Evolutionary conservation across 768 basidiomycete species (phyloP).

Genomic region (Boletus eberwhitei): DNA sequence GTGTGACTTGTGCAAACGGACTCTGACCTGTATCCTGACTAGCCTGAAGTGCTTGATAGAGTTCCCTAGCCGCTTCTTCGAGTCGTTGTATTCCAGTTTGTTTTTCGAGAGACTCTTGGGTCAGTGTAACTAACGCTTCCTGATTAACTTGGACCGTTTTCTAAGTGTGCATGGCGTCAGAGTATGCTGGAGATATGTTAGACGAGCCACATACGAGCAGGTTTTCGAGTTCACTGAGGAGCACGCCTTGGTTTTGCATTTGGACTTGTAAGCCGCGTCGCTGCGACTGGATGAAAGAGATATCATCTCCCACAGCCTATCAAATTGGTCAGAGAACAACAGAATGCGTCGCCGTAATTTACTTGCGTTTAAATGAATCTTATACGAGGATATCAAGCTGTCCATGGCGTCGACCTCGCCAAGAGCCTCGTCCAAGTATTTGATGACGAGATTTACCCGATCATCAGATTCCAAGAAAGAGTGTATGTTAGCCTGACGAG

Average conservation of each 20-base stretch:
- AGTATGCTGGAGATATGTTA: background rate
- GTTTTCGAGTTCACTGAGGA: slow-evolving; percentile 83
- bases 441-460: slow-evolving; percentile 78
- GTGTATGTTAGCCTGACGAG: slow-evolving; percentile 79
- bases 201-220: slow-evolving; percentile 56
- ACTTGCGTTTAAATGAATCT: slow-evolving; percentile 91
- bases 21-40: slow-evolving; percentile 77
- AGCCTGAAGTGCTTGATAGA: slow-evolving; percentile 95
- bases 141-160: slow-evolving; percentile 93
- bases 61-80: slow-evolving; percentile 77
- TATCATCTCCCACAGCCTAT: slow-evolving; percentile 93
- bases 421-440: slow-evolving; percentile 86
- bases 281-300: slow-evolving; percentile 92
- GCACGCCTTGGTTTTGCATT: slow-evolving; percentile 87
- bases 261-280: slow-evolving; percentile 97
- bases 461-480: slow-evolving; percentile 97
- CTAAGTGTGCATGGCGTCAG: slow-evolving; percentile 37
- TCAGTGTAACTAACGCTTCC: slow-evolving; percentile 68
- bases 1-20: background rate
- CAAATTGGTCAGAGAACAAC: slow-evolving; percentile 18
- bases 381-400: slow-evolving; percentile 85
- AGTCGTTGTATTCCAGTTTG: slow-evolving; percentile 68
- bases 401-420: slow-evolving; percentile 89
- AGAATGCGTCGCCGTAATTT: background rate
- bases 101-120: slow-evolving; percentile 88